Percentiles rank a stretch among this genome's conserved stretches.
Conservation (phyloP, 352 stramenopile species). For the Pythium monospermum region DNA sequence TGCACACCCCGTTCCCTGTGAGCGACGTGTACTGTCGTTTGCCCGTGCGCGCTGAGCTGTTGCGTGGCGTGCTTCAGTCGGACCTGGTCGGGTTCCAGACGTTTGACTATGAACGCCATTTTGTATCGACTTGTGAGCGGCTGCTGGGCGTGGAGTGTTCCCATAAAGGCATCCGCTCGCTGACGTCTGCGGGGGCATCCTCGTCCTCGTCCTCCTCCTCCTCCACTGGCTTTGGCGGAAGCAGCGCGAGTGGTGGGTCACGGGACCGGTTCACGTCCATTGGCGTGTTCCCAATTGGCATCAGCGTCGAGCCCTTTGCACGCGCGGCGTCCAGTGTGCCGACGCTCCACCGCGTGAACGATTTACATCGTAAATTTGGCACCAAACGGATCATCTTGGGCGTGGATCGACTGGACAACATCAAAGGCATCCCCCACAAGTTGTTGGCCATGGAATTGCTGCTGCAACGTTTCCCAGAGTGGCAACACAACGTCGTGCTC, state of each 20-base stretch:
- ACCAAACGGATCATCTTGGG: slow-evolving; percentile 79
- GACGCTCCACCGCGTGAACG: slow-evolving; percentile 61
- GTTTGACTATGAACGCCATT: slow-evolving; percentile 89
- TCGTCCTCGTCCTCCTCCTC: too few species aligned
- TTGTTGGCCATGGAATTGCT: slow-evolving; percentile 84
- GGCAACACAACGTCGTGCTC: slow-evolving; percentile 92
- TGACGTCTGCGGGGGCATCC: too few species aligned
- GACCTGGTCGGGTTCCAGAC: slow-evolving; percentile 87
- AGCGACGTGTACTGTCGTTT: slow-evolving; percentile 84
- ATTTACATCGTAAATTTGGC: slow-evolving; percentile 74
- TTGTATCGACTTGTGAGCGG: slow-evolving; percentile 77
- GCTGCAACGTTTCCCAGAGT: slow-evolving; percentile 85
- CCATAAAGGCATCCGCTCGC: slow-evolving; percentile 73
- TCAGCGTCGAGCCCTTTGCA: slow-evolving; percentile 80
- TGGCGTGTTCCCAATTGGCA: slow-evolving; percentile 84
- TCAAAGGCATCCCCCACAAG: slow-evolving; percentile 89
- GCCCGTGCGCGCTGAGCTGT: slow-evolving; percentile 67
- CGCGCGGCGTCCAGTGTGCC: slow-evolving; percentile 43
- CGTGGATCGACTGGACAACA: slow-evolving; percentile 84
- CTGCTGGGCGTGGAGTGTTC: slow-evolving; percentile 67
- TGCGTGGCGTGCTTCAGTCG: slow-evolving; percentile 75
- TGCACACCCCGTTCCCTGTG: slow-evolving; percentile 86
- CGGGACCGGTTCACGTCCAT: slow-evolving; percentile 86
- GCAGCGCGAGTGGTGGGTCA: slow-evolving; percentile 24
- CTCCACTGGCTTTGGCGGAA: too few species aligned